These are phyloP conservation scores for Metschnikowia reukaufii DNA, from an alignment of 805 yeast genomes.

Conservation along the genomic window DNA sequence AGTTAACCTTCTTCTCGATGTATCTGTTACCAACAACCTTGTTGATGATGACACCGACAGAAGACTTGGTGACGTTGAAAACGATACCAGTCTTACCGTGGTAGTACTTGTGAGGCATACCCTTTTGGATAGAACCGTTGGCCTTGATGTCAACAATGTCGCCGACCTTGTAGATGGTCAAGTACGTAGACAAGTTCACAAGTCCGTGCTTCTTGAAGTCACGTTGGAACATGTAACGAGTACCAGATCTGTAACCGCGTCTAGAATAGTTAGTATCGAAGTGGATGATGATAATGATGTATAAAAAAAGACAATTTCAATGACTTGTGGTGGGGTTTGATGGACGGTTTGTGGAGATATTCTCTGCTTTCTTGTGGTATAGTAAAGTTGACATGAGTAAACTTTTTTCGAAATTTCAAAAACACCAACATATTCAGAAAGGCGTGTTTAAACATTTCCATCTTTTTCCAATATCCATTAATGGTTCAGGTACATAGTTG, in stretches of 20 bases:
- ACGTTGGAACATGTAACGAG: conserved; percentile 99
- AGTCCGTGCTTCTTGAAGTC: conserved; percentile 98
- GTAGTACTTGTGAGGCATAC: conserved; percentile 99
- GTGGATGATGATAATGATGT: not conserved
- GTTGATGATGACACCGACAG: conserved; percentile 98
- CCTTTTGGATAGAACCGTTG: conserved; percentile 98
- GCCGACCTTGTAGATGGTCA: conserved; percentile 97
- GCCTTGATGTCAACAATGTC: conserved; percentile 99
- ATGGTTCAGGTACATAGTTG: too few relatives aligned
- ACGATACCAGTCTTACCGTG: conserved; percentile 99
- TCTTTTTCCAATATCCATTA: too few relatives aligned
- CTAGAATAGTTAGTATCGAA: conserved; percentile 30
- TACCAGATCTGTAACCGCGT: conserved; percentile 99
- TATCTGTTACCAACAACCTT: conserved; percentile 99
- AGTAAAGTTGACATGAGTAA: too few relatives aligned
- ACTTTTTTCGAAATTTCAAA: too few relatives aligned
- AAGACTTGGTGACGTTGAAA: conserved; percentile 97
- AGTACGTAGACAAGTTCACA: conserved; percentile 92
- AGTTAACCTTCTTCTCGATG: conserved; percentile 97
- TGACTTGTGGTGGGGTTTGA: too few relatives aligned
- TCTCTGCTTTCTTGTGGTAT: too few relatives aligned
- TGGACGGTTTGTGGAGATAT: too few relatives aligned
- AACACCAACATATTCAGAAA: too few relatives aligned
- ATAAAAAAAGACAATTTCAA: too few relatives aligned
- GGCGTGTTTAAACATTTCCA: too few relatives aligned